Conservation (phyloP, 768 basidiomycete genomes). For the Lentinula edodes region DNA sequence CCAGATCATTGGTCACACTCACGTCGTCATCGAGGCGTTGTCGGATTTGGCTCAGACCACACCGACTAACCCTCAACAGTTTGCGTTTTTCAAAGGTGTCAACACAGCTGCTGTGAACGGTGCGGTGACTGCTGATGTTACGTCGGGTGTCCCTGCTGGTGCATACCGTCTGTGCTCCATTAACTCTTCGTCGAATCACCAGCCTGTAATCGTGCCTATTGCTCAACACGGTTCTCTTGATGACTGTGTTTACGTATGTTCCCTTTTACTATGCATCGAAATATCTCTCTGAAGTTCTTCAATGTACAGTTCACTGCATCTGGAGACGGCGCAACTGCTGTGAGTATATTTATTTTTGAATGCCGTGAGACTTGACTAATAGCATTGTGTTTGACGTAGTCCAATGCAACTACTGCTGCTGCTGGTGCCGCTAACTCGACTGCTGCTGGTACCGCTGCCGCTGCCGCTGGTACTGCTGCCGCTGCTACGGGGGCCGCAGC, state of each 20-base stretch:
- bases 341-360: background rate
- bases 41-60: conserved; percentile 40
- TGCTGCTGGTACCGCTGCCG: too few relatives aligned
- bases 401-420: background rate
- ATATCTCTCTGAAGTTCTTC: background rate
- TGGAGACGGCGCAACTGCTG: background rate
- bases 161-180: conserved; percentile 42
- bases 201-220: conserved; percentile 28
- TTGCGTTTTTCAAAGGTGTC: conserved; percentile 55
- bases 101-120: conserved; percentile 42
- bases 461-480: background rate
- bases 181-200: conserved; percentile 44
- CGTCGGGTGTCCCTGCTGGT: conserved; percentile 50
- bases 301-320: background rate
- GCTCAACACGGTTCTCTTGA: conserved; percentile 37
- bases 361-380: background rate
- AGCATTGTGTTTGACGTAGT: background rate
- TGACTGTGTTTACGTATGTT: conserved; percentile 29
- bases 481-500: background rate
- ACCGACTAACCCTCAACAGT: conserved; percentile 42
- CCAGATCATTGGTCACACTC: conserved; percentile 54
- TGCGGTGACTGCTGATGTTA: conserved; percentile 29
- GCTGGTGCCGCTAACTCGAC: background rate
- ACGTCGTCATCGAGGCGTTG: conserved; percentile 56
- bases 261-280: background rate